phyloP scores from a whole-genome alignment of 1,139 yeast species.

The Yarrowia galli region DNA sequence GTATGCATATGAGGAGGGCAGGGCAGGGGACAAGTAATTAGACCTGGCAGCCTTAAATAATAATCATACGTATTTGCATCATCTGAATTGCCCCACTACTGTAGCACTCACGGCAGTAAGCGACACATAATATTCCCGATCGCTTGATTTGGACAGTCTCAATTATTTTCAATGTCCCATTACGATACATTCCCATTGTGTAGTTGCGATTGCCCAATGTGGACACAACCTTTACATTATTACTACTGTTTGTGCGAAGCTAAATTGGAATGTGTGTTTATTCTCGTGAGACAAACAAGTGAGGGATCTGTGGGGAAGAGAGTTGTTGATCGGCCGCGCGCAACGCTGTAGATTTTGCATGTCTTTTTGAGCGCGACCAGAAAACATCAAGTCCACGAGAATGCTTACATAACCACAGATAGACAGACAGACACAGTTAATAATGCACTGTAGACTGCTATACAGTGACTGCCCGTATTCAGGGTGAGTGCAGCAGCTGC shows the following conservation, averaged over 20 bases:
- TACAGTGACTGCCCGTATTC: slow-evolving; percentile 1
- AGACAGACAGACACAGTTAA: no score
- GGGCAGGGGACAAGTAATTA: no score
- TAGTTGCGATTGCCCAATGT: slow-evolving; percentile 5
- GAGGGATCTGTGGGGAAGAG: slow-evolving; percentile 20
- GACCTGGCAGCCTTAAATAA: no score
- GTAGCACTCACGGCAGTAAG: no score
- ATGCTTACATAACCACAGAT: background rate
- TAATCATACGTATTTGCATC: no score
- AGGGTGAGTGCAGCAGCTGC: slow-evolving; percentile 12
- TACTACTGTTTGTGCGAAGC: background rate
- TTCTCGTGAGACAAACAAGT: slow-evolving; percentile 27
- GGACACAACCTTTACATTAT: slow-evolving; percentile 1
- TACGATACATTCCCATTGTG: background rate
- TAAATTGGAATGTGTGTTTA: slow-evolving; percentile 30
- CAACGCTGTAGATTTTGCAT: background rate
- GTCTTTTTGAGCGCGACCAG: no score
- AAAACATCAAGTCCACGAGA: background rate
- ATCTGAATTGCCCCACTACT: no score
- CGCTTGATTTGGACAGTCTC: no score
- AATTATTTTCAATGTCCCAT: no score
- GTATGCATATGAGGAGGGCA: background rate
- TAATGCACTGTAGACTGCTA: background rate
- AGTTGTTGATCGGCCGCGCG: background rate
- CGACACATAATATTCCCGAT: no score